Evolutionary conservation across 176 grass and related monocot species (phyloP), one percentile per base, ranked within the genome.

Genomic region (Chrysopogon serrulatus): DNA sequence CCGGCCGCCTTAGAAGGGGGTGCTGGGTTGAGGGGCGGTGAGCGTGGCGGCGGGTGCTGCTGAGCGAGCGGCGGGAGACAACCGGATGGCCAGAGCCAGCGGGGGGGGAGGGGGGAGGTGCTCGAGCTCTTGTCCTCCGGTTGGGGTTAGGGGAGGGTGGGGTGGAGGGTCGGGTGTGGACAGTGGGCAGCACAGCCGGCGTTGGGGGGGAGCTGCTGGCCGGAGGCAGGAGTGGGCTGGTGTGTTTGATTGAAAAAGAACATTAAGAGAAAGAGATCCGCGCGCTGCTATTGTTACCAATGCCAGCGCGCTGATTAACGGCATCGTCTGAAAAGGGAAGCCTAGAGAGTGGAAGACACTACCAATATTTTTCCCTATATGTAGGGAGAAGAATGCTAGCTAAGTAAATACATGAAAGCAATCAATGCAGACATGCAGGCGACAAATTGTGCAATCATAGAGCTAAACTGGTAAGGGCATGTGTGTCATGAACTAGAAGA

Each of bases 371-470:
- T 5, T 62, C 68, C 49, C 79, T 23, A 53, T 69, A 76, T 4
- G 47, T n/a, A 41, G 14, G 31, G 19, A 76, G 62, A 12, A 74
- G 15, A 86, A 64, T 10, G 75, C 8, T 80, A 18, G 69, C 3
- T 79, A 74, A 60, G 8, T 74, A 68, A 47, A 83, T 65, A 4
- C 41, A 18, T 74, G 56, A 9, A 80, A 36, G 78, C 26, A 66
- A 65, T 21, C 19, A 74, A 79, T 65, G 49, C 41, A 61, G 15
- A 49, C 62, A 47, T 18, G 61, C 48, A 85, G 9, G 47, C 57
- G 18, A 86, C 37, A 64, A 49, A 68, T 21, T 78, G 19, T 12
- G 15, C 42, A 51, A 31, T 88, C 68, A 73, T 17, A 65, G 17
- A 67, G 18, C 37, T 43, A 65, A 61, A 14, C 53, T 31, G n/a